Evolutionary conservation across 1,284 basidiomycete genomes (phyloP).

Genomic region (Pisolithus thermaeus): DNA sequence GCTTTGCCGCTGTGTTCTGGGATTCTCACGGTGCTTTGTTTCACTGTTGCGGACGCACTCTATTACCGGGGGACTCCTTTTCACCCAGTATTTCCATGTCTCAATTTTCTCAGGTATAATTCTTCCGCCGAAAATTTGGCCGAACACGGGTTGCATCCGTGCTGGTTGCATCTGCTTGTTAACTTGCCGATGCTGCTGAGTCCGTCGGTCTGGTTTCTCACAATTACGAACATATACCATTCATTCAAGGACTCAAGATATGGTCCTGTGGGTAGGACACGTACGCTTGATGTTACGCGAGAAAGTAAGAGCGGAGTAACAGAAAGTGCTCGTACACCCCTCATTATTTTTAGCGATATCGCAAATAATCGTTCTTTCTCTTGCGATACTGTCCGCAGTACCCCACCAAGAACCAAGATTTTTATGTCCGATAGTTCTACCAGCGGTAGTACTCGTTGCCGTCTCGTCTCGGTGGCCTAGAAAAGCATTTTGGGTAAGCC

Average conservation of each 20-base stretch:
- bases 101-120: constrained; percentile 37
- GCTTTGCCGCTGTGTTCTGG: constrained; percentile 18
- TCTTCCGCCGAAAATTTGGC: constrained; percentile 32
- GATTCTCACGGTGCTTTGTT: constrained; percentile 8
- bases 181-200: constrained; percentile 37
- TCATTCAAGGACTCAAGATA: constrained; percentile 1
- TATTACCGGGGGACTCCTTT: constrained; percentile 27
- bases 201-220: constrained; percentile 25
- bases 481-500: constrained; percentile 31
- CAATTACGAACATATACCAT: constrained; percentile 6
- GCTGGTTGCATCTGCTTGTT: constrained; percentile 34
- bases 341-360: constrained; percentile 22
- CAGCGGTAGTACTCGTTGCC: constrained; percentile 26
- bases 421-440: constrained; percentile 32
- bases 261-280: constrained; percentile 8
- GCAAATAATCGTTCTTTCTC: constrained; percentile 25
- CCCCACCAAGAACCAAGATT: constrained; percentile 41
- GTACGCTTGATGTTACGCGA: constrained; percentile 12
- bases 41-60: constrained; percentile 25
- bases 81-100: constrained; percentile 28
- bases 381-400: constrained; percentile 30
- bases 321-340: background rate
- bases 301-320: constrained; percentile 14
- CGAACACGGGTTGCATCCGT: constrained; percentile 36
- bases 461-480: constrained; percentile 24